Evolutionary conservation across 1,139 yeast genomes (phyloP).

Genomic region (Protomyces arabidopsidicola): DNA sequence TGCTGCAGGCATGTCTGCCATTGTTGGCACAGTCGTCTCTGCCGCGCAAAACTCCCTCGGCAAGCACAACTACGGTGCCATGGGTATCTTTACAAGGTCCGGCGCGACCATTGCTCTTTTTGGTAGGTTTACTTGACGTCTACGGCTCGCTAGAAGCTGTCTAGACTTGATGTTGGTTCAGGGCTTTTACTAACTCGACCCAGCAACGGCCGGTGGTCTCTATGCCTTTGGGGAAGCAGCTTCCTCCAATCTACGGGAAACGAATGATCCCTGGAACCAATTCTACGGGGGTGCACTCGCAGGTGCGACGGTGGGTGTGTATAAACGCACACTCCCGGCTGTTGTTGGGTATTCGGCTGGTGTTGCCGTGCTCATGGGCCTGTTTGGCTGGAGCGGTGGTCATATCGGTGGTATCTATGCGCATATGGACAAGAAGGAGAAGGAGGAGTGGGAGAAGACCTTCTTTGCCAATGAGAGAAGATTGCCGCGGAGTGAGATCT

Average conservation of each 20-base stretch:
- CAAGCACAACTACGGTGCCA: slow-evolving; percentile 34
- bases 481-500: slow-evolving; percentile 27
- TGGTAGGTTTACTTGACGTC: neutral
- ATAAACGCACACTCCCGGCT: slow-evolving; percentile 42
- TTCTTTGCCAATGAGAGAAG: slow-evolving; percentile 28
- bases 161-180: neutral
- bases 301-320: slow-evolving; percentile 46
- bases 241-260: slow-evolving; percentile 45
- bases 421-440: slow-evolving; percentile 18
- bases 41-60: slow-evolving; percentile 43
- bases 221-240: slow-evolving; percentile 44
- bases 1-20: slow-evolving; percentile 44
- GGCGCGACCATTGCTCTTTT: slow-evolving; percentile 34
- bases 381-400: slow-evolving; percentile 35
- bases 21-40: slow-evolving; percentile 44
- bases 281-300: slow-evolving; percentile 51
- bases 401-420: slow-evolving; percentile 22
- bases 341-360: slow-evolving; percentile 46
- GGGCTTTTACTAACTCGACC: neutral
- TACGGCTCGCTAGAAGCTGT: neutral
- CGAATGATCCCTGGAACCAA: slow-evolving; percentile 47
- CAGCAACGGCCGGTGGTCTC: slow-evolving; percentile 42
- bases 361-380: slow-evolving; percentile 42
- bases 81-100: slow-evolving; percentile 37
- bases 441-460: slow-evolving; percentile 8